Evolutionary conservation across 2,329 filamentous ascomycete species (phyloP), one percentile per base, ranked within the genome.

Genomic region (Tympanopsis confertula): DNA sequence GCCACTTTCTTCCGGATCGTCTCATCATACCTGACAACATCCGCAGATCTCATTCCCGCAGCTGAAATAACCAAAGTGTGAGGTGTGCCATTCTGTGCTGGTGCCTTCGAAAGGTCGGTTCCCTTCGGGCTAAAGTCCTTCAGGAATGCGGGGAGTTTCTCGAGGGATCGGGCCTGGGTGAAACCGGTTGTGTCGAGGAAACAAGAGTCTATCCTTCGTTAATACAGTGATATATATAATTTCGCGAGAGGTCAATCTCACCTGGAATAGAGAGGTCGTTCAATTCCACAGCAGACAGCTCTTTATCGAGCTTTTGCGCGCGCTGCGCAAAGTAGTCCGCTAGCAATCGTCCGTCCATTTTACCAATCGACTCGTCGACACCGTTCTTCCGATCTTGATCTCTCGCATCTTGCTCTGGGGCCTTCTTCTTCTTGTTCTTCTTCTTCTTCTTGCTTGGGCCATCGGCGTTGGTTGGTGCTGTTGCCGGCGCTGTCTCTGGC

Each of bases 41-140:
- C 85, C 13, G 89, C 87, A 4, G 91, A 87, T 50, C 91, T 71
- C 39, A 95, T 66, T 0, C 86, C 91, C 4, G 88, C 86, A 5
- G 77, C 76, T 12, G 88, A 78, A n/a, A 98, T 73, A 24, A 98
- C 76, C 39, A 98, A 69, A 1, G 89, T 96, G 57, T 96, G 91
- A 20, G 84, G 84, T 1, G 77, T 66, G 4, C 82, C 83, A 29
- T 78, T 79, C 49, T 77, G 67, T 59, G 81, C 73, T 0, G 83
- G 72, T 1, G 83, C 71, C 38, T 74, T 68, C 1, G 69, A 69
- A 15, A 94, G 65, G 39, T 65, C 69, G 39, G 68, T 65, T 1
- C 72, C 67, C 36, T 76, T 70, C 1, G 72, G 61, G 43, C 52
- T 58, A 48, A 60, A 64, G 12, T 66, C 61, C 54, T 89, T 86